Evolutionary conservation across 345 rosid species (phyloP), one percentile per base, ranked within the genome.

Genomic region (Cardiospermum halicacabum): DNA sequence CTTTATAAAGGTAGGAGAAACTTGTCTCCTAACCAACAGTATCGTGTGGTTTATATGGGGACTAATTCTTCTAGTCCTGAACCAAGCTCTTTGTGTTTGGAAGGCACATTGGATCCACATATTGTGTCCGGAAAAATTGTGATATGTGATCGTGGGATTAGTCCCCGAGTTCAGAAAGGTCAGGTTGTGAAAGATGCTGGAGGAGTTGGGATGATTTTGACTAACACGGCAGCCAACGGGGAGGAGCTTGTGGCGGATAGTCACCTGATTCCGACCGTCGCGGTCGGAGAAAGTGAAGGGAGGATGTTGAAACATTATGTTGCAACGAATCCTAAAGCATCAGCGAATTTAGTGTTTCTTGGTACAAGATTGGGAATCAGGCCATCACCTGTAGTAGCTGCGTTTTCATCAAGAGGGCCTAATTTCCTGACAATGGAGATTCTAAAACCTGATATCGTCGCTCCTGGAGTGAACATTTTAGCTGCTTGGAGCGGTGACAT

Each of bases 191-290:
- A 81, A 69, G 71, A 75, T 34, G 84, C 91, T 0, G 93, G 96
- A 27, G 96, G 96, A 1, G 43, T 86, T 3, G 96, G 91, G 13
- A 82, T 86, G 83, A 72, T 89, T 28, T 69, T 86, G 47, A 66
- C 89, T 12, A 83, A 89, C 56, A 80, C 89, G 0, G 85, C 65
- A 0, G 82, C 86, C n/a, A 89, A 92, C 48, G 98, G 98, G 13
- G 96, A 89, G 72, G 97, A 92, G 75, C 85, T 92, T 4, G 96
- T 92, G 26, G 98, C 97, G 12, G 97, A 92, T 28, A 71, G 89
- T 68, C 98, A 92, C 78, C 75, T 92, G 9, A 75, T 92, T 39
- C 98, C 98, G 3, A 82, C 96, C 3, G 86, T 86, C 49, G 87
- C 96, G 0, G 86, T 92, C 7, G 98, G 98, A 47, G 96, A 82